These are phyloP conservation scores for Amphicarpaea edgeworthii DNA, from an alignment of 306 rosid species.

Conservation along the genomic window DNA sequence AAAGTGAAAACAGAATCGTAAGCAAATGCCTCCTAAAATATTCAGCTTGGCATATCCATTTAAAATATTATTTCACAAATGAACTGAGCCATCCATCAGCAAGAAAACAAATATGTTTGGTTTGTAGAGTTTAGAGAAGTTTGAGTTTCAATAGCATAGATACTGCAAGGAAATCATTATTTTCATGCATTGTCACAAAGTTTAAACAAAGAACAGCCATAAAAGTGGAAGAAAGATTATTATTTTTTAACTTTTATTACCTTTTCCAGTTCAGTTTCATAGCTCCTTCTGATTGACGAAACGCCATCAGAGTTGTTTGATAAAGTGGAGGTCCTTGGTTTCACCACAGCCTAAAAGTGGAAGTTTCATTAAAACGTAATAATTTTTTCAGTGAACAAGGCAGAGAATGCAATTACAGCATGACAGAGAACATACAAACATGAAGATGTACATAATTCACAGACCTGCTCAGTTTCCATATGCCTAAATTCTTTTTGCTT, in stretches of 20 bases:
- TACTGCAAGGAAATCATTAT: neutral
- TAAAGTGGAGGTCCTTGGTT: conserved; percentile 59
- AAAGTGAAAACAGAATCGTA: no score
- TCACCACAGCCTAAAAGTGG: conserved; percentile 61
- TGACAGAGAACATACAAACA: conserved; percentile 29
- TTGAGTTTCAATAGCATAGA: neutral
- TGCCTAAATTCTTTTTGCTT: conserved; percentile 72
- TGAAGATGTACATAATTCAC: conserved; percentile 41
- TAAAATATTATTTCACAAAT: neutral
- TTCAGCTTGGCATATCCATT: neutral
- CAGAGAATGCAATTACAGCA: conserved; percentile 21
- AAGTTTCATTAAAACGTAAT: conserved; percentile 31
- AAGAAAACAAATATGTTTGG: neutral
- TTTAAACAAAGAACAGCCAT: conserved; percentile 4
- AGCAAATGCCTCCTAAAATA: no score
- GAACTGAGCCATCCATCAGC: neutral
- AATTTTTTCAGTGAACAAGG: conserved; percentile 31
- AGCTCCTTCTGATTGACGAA: conserved; percentile 69
- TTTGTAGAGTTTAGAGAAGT: conserved; percentile 1
- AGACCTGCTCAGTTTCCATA: conserved; percentile 72
- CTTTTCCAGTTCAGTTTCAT: conserved; percentile 81
- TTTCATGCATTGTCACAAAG: neutral
- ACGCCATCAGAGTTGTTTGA: conserved; percentile 61
- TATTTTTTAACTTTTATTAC: conserved; percentile 48
- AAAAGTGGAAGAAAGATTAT: neutral